These are phyloP conservation scores for Debaryomyces nepalensis DNA, from an alignment of 1,139 yeast genomes.

Conservation along the genomic window DNA sequence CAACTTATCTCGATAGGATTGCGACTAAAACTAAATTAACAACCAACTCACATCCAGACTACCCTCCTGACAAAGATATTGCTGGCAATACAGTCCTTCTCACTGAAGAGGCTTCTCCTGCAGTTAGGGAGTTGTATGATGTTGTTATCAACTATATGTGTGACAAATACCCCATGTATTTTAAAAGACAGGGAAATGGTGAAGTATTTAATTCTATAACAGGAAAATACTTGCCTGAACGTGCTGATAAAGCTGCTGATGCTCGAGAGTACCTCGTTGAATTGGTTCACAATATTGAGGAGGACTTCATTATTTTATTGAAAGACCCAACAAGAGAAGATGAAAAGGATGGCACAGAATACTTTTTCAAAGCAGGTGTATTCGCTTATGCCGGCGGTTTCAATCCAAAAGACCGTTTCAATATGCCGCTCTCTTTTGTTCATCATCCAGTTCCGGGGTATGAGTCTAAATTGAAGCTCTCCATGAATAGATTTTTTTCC, in stretches of 20 bases:
- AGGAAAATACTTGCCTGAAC: constrained; percentile 30
- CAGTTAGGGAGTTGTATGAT: constrained; percentile 41
- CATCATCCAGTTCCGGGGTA: constrained; percentile 52
- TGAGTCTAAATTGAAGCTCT: constrained; percentile 31
- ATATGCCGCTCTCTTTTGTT: constrained; percentile 43
- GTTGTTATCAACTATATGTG: constrained; percentile 31
- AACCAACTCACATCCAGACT: constrained; percentile 50
- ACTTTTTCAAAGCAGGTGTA: constrained; percentile 37
- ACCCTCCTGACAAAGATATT: constrained; percentile 28
- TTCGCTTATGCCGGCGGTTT: constrained; percentile 51
- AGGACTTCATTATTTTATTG: constrained; percentile 42
- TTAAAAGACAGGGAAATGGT: constrained; percentile 21
- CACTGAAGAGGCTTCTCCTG: constrained; percentile 28
- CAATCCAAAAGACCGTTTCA: constrained; percentile 40
- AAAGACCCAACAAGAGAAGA: constrained; percentile 39
- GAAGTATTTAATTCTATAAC: constrained; percentile 35
- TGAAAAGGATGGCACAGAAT: constrained; percentile 29
- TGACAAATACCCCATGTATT: constrained; percentile 41
- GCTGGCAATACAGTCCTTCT: constrained; percentile 36
- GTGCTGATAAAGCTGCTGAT: neutral
- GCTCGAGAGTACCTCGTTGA: constrained; percentile 18
- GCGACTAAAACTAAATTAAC: constrained; percentile 22
- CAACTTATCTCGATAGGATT: constrained; percentile 34
- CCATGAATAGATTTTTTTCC: constrained; percentile 47
- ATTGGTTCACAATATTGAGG: constrained; percentile 42